Conservation (phyloP, 495 filamentous ascomycete genomes). For the Aspergillus sparsus region DNA sequence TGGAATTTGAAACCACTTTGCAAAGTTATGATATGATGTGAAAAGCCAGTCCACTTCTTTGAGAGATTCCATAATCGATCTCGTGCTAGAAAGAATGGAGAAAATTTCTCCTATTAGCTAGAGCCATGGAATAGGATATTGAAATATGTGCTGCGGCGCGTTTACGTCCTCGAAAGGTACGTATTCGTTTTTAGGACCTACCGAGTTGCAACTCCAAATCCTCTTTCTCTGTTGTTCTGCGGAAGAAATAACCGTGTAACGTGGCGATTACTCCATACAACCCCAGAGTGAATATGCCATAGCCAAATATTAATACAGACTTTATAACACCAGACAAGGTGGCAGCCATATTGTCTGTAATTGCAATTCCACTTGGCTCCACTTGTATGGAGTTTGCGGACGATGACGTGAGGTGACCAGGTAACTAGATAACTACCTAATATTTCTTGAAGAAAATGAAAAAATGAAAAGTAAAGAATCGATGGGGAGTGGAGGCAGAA, state of each 20-base stretch:
- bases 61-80: conserved; percentile 51
- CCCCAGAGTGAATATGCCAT: conserved; percentile 40
- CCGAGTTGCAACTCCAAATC: conserved; percentile 42
- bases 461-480: no score
- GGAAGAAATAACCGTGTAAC: conserved; percentile 36
- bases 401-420: no score
- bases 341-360: conserved; percentile 29
- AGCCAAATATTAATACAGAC: conserved; percentile 26
- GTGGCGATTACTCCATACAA: conserved; percentile 32
- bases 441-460: no score
- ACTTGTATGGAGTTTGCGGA: neutral
- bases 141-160: neutral
- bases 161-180: neutral
- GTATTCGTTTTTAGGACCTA: conserved; percentile 19
- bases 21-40: conserved; percentile 51
- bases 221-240: conserved; percentile 37
- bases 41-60: conserved; percentile 39
- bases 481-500: no score
- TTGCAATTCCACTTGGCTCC: neutral
- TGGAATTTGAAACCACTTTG: conserved; percentile 53
- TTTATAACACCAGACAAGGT: conserved; percentile 22
- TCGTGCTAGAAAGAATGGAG: conserved; percentile 31
- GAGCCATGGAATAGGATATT: neutral
- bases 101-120: neutral
- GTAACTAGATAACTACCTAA: no score